These are phyloP conservation scores for Paecilomyces variotii DNA, from an alignment of 2,329 filamentous ascomycete species.

Conservation along the genomic window DNA sequence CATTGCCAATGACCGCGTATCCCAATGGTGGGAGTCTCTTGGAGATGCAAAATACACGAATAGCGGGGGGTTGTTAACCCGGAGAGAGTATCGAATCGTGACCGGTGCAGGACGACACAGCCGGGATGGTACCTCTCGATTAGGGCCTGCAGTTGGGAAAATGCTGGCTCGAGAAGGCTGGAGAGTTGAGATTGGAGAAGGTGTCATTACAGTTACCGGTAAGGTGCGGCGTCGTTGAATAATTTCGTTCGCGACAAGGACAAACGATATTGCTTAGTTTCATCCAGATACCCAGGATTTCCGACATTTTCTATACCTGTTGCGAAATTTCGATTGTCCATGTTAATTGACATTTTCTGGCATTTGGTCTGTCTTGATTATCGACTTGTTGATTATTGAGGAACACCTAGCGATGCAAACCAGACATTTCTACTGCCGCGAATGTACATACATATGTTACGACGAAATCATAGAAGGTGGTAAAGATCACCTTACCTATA, in stretches of 20 bases:
- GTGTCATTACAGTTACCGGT: constrained; percentile 63
- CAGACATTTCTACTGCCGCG: background rate
- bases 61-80: constrained; percentile 36
- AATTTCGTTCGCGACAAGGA: background rate
- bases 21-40: constrained; percentile 66
- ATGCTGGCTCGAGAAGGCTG: constrained; percentile 72
- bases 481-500: background rate
- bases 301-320: background rate
- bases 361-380: background rate
- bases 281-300: background rate
- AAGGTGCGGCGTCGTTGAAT: constrained; percentile 23
- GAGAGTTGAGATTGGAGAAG: constrained; percentile 66
- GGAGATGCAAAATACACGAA: constrained; percentile 54
- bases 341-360: background rate
- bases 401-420: background rate
- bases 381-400: background rate
- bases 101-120: constrained; percentile 77
- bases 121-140: constrained; percentile 62
- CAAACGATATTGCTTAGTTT: background rate
- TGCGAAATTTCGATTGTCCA: background rate
- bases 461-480: background rate
- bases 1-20: constrained; percentile 61
- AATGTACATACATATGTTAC: background rate
- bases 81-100: constrained; percentile 62
- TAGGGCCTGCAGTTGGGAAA: constrained; percentile 73